phyloP scores from a whole-genome alignment of 2,329 filamentous ascomycete species.

The Aspergillus intermedius region DNA sequence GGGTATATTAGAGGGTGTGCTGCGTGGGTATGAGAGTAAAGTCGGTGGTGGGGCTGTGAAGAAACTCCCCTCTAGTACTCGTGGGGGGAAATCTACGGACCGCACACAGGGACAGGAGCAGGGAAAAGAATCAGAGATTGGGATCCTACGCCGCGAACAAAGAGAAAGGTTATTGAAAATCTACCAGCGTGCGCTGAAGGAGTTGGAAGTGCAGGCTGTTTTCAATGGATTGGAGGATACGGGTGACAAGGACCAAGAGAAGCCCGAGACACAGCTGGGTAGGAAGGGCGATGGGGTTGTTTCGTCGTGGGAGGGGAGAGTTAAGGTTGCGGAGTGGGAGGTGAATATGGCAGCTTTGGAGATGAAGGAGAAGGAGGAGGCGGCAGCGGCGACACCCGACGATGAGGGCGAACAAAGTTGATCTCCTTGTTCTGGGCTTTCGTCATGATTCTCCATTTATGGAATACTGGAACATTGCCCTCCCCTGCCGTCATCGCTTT shows the following conservation, averaged over 20 bases:
- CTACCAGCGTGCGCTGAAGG: slow-evolving; percentile 45
- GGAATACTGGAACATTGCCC: too few species aligned
- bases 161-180: slow-evolving; percentile 28
- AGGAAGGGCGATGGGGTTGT: slow-evolving; percentile 25
- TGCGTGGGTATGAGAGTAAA: slow-evolving; percentile 28
- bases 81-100: slow-evolving; percentile 5
- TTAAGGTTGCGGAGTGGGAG: slow-evolving; percentile 31
- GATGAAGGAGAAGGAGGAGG: slow-evolving; percentile 19
- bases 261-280: slow-evolving; percentile 22
- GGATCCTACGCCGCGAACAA: slow-evolving; percentile 29
- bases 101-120: too few species aligned
- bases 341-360: slow-evolving; percentile 34
- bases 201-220: slow-evolving; percentile 56
- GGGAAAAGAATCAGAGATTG: not conserved
- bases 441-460: too few species aligned
- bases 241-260: slow-evolving; percentile 3
- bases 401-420: slow-evolving; percentile 15
- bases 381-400: slow-evolving; percentile 3
- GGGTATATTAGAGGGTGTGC: slow-evolving; percentile 69
- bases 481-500: too few species aligned
- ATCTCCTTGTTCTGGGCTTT: slow-evolving; percentile 2
- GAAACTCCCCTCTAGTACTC: slow-evolving; percentile 8
- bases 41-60: slow-evolving; percentile 21
- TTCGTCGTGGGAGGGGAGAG: slow-evolving; percentile 25
- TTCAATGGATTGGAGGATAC: slow-evolving; percentile 42